A percentile compares a stretch with the other conserved stretches of the same genome.
Evolutionary conservation across 352 stramenopile genomes (phyloP).

Genomic region (Phytophthora agathidicida): DNA sequence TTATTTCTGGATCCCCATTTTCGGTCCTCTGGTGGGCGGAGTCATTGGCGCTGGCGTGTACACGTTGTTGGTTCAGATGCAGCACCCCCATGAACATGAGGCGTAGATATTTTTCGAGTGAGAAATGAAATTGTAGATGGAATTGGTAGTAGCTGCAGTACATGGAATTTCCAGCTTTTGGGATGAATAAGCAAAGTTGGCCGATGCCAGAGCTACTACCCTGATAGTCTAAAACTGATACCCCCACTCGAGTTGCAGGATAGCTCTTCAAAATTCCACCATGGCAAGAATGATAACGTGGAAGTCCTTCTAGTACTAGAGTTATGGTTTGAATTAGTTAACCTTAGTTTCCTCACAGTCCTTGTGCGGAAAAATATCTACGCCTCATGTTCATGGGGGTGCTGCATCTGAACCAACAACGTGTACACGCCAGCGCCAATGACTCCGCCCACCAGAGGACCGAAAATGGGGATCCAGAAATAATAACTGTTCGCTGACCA

Average conservation of each 20-base stretch:
- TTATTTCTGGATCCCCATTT: constrained; percentile 28
- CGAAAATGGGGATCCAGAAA: constrained; percentile 26
- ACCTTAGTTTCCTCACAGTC: too few species aligned
- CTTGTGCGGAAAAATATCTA: background rate
- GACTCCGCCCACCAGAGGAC: constrained; percentile 8
- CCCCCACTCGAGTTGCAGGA: too few species aligned
- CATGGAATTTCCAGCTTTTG: too few species aligned
- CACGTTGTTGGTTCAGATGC: constrained; percentile 13
- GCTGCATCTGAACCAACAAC: constrained; percentile 14
- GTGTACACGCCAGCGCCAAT: constrained; percentile 18
- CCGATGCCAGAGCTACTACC: too few species aligned
- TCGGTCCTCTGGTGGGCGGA: constrained; percentile 5
- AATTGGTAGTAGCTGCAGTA: too few species aligned
- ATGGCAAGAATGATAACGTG: too few species aligned
- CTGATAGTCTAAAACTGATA: too few species aligned
- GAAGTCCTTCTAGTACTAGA: too few species aligned
- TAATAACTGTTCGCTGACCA: constrained; percentile 11
- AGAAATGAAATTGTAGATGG: too few species aligned
- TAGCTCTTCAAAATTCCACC: too few species aligned
- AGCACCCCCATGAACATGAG: constrained; percentile 19
- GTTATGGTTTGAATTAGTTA: too few species aligned
- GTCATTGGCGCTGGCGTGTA: constrained; percentile 19
- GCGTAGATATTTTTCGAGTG: background rate
- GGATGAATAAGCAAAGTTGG: too few species aligned
- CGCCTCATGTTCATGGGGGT: constrained; percentile 14